phyloP scores from a whole-genome alignment of 306 rosid genomes.

The Citrullus amarus region DNA sequence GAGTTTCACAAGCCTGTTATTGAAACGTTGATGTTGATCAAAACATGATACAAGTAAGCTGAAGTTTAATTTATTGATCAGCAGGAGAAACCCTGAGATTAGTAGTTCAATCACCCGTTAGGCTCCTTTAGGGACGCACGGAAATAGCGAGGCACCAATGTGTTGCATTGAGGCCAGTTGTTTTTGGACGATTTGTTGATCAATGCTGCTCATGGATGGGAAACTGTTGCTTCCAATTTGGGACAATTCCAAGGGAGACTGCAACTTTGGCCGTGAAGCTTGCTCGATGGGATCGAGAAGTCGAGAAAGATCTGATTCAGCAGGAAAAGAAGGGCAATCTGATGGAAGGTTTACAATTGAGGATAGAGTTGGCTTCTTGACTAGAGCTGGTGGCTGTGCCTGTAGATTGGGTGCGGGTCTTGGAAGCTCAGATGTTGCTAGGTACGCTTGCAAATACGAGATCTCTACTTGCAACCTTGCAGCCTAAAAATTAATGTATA shows the following conservation, averaged over 20 bases:
- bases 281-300: not conserved
- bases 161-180: not conserved
- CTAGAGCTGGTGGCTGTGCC: constrained; percentile 31
- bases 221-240: constrained; percentile 1
- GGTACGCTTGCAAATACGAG: constrained; percentile 65
- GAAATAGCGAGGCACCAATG: not conserved
- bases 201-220: not conserved
- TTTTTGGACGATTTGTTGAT: not conserved
- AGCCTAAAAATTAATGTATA: constrained; percentile 24
- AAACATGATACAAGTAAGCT: not conserved
- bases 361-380: constrained; percentile 19
- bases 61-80: not conserved
- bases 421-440: constrained; percentile 56
- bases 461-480: constrained; percentile 69
- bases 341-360: constrained; percentile 35
- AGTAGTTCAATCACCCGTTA: not conserved
- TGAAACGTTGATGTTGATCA: not conserved
- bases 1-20: not conserved
- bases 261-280: not conserved
- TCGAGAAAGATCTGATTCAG: not conserved
- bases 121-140: not conserved
- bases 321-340: not conserved
- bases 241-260: not conserved
- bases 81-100: not conserved
- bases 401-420: not conserved